phyloP scores from a whole-genome alignment of 1,284 basidiomycete genomes.

The Tilletia setariae region DNA sequence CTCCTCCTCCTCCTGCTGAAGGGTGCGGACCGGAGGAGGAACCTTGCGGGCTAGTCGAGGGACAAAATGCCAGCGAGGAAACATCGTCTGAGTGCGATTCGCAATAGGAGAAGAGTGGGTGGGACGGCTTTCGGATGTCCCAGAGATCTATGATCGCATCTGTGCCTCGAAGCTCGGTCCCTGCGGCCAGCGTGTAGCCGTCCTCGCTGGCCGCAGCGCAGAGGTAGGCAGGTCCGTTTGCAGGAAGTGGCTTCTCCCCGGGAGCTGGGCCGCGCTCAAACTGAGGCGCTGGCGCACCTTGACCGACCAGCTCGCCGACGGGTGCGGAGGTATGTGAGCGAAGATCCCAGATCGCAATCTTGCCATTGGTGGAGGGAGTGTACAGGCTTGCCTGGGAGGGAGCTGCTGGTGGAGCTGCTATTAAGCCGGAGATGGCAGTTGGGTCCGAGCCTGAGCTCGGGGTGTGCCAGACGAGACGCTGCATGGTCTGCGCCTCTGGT shows the following conservation, averaged over 20 bases:
- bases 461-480: not conserved
- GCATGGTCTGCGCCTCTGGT: not conserved
- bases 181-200: slow-evolving; percentile 32
- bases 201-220: slow-evolving; percentile 2
- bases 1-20: slow-evolving; percentile 14
- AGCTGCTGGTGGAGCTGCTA: not conserved
- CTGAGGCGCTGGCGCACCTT: not conserved
- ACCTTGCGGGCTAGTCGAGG: not conserved
- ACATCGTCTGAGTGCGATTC: slow-evolving; percentile 52
- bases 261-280: not conserved
- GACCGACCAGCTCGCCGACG: not conserved
- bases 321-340: not conserved
- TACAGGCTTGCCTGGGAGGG: not conserved
- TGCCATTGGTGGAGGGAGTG: slow-evolving; percentile 5
- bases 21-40: not conserved
- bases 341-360: slow-evolving; percentile 8
- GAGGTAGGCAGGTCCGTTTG: slow-evolving; percentile 15
- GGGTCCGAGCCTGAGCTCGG: not conserved
- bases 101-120: slow-evolving; percentile 40
- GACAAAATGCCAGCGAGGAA: slow-evolving; percentile 43
- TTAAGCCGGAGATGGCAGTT: not conserved
- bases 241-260: not conserved
- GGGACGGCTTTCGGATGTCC: slow-evolving; percentile 32
- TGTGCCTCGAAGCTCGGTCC: slow-evolving; percentile 43
- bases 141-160: slow-evolving; percentile 48